These are phyloP conservation scores for Solanum aculeatissimum DNA, from an alignment of 305 asterid species.

Conservation along the genomic window DNA sequence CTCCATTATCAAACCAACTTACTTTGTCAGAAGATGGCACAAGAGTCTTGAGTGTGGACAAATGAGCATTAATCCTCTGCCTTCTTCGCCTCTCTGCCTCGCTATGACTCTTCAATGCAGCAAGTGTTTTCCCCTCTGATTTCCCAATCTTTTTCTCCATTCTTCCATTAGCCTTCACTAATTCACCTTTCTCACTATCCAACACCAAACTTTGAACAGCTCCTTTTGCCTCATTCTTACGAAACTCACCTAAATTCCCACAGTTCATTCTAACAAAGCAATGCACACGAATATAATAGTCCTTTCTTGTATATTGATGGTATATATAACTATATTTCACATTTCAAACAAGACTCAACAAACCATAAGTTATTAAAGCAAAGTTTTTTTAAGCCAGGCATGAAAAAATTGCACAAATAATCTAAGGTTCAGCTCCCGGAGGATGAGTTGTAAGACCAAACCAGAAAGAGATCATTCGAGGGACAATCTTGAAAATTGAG, in stretches of 20 bases:
- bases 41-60: constrained; percentile 48
- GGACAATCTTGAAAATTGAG: constrained; percentile 2
- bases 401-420: background rate
- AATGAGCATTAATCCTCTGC: constrained; percentile 73
- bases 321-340: background rate
- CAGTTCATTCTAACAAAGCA: constrained; percentile 9
- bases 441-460: constrained; percentile 37
- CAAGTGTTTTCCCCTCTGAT: constrained; percentile 36
- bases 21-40: constrained; percentile 67
- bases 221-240: constrained; percentile 21
- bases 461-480: constrained; percentile 29
- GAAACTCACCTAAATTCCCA: background rate
- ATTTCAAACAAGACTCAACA: background rate
- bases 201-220: constrained; percentile 31
- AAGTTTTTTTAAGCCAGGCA: background rate
- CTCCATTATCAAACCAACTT: background rate
- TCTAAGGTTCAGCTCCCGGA: constrained; percentile 36
- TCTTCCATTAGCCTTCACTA: constrained; percentile 33
- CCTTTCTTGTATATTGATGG: background rate
- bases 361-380: background rate
- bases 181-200: constrained; percentile 45
- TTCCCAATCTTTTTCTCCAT: constrained; percentile 25
- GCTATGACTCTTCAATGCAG: constrained; percentile 77
- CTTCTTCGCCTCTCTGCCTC: constrained; percentile 86
- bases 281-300: background rate